These are phyloP conservation scores for Coffea canephora DNA, from an alignment of 257 asterid species.

Conservation along the genomic window DNA sequence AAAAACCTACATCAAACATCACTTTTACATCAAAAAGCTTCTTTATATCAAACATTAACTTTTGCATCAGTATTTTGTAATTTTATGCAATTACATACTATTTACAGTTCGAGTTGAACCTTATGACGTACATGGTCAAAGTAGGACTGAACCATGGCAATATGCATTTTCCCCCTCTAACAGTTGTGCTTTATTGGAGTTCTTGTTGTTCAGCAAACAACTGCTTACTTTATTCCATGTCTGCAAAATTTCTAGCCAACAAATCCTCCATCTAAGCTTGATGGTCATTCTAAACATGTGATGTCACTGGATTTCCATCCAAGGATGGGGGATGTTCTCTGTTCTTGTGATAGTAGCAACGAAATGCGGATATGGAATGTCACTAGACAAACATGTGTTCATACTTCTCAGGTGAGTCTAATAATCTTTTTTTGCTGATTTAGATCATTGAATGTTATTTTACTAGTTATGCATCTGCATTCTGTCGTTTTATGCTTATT, in stretches of 20 bases:
- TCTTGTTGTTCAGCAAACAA: not conserved
- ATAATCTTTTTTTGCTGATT: not conserved
- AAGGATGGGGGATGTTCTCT: slow-evolving; percentile 27
- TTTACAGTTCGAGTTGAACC: not conserved
- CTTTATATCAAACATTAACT: too few relatives aligned
- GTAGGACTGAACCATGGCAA: not conserved
- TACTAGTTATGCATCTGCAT: not conserved
- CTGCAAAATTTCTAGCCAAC: slow-evolving; percentile 28
- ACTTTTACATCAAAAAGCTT: not conserved
- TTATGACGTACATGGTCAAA: too few relatives aligned
- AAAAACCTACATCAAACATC: not conserved
- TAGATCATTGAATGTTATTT: not conserved
- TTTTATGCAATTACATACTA: not conserved
- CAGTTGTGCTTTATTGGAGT: not conserved
- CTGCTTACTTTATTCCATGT: slow-evolving; percentile 6
- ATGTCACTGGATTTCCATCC: slow-evolving; percentile 51
- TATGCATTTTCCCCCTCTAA: not conserved
- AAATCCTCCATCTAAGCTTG: slow-evolving; percentile 19
- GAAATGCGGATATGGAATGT: slow-evolving; percentile 45
- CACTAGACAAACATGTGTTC: slow-evolving; percentile 23
- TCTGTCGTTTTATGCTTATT: not conserved
- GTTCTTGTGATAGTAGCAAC: slow-evolving; percentile 40
- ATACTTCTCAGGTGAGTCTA: slow-evolving; percentile 33
- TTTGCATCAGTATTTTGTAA: not conserved
- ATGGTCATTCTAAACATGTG: slow-evolving; percentile 45